phyloP scores from a whole-genome alignment of 371 early-diverging fungal genomes.

The Mortierella sp. region DNA sequence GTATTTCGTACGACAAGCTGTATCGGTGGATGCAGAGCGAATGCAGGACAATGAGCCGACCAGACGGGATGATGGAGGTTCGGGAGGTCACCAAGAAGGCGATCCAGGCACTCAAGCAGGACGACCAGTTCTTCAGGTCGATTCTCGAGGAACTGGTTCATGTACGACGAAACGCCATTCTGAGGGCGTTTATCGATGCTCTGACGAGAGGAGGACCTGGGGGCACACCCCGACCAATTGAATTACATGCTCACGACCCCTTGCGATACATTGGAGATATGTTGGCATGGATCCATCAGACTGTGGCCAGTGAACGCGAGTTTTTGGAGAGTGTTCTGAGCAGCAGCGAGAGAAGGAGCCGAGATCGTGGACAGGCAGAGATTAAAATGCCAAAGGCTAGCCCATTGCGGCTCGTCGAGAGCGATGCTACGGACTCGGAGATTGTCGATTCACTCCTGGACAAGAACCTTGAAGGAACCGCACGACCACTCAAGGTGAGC shows the following conservation, averaged over 20 bases:
- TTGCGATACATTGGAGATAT: constrained; percentile 93
- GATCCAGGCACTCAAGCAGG: constrained; percentile 74
- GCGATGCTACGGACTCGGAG: constrained; percentile 50
- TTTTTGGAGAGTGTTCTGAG: constrained; percentile 84
- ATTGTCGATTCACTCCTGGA: constrained; percentile 67
- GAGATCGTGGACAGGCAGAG: constrained; percentile 35
- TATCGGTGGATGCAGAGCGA: constrained; percentile 85
- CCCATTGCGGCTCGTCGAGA: constrained; percentile 46
- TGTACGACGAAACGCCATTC: constrained; percentile 79
- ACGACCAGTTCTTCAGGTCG: constrained; percentile 84
- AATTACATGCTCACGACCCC: constrained; percentile 92
- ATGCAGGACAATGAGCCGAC: constrained; percentile 75
- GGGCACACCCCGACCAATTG: constrained; percentile 91
- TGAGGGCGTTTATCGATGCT: constrained; percentile 82
- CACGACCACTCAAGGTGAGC: constrained; percentile 79
- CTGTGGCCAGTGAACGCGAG: constrained; percentile 89
- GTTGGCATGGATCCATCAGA: constrained; percentile 97
- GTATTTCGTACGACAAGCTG: constrained; percentile 81
- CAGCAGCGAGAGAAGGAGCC: constrained; percentile 35
- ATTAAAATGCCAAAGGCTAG: constrained; percentile 43
- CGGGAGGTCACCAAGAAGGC: constrained; percentile 76
- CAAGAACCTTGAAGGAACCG: constrained; percentile 81
- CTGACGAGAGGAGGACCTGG: constrained; percentile 89
- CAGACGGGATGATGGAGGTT: constrained; percentile 79
- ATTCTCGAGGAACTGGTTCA: constrained; percentile 81